Conservation (phyloP, 768 basidiomycete species). For the Termitomyces sp. region DNA sequence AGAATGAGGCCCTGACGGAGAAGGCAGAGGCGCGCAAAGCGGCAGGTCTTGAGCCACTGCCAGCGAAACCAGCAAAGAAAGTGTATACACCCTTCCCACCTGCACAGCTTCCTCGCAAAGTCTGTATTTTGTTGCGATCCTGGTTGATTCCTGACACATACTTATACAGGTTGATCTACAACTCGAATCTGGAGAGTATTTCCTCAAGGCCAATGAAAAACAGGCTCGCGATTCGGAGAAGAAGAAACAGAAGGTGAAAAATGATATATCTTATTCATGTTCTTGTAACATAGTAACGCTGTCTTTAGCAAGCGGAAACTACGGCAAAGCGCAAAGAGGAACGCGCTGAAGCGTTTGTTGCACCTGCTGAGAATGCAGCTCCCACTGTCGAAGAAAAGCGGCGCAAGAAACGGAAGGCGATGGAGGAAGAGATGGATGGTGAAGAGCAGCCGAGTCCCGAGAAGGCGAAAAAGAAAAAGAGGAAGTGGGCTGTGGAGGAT, state of each 20-base stretch:
- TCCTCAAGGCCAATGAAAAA: constrained; percentile 89
- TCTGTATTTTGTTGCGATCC: constrained; percentile 21
- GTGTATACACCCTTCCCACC: constrained; percentile 99
- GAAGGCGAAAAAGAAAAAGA: constrained; percentile 25
- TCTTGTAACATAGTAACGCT: not conserved
- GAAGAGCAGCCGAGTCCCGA: constrained; percentile 17
- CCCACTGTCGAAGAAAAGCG: constrained; percentile 77
- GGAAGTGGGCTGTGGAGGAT: constrained; percentile 19
- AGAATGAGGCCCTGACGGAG: constrained; percentile 64
- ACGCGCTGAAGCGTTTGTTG: constrained; percentile 83
- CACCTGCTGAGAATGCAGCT: constrained; percentile 73
- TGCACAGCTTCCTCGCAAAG: constrained; percentile 88
- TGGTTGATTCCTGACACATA: not conserved
- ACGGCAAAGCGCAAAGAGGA: constrained; percentile 67
- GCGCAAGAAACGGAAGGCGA: constrained; percentile 41
- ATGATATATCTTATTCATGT: not conserved
- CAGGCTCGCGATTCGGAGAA: constrained; percentile 65
- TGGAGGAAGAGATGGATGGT: constrained; percentile 26
- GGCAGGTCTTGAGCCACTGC: constrained; percentile 54
- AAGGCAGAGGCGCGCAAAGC: constrained; percentile 61
- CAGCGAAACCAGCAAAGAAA: constrained; percentile 68
- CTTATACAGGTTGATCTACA: constrained; percentile 73
- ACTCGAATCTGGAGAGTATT: constrained; percentile 96
- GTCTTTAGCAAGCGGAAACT: constrained; percentile 68
- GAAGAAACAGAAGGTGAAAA: constrained; percentile 68